These are phyloP conservation scores for Diaporthe capsici DNA, from an alignment of 2,329 filamentous ascomycete species.

Conservation along the genomic window DNA sequence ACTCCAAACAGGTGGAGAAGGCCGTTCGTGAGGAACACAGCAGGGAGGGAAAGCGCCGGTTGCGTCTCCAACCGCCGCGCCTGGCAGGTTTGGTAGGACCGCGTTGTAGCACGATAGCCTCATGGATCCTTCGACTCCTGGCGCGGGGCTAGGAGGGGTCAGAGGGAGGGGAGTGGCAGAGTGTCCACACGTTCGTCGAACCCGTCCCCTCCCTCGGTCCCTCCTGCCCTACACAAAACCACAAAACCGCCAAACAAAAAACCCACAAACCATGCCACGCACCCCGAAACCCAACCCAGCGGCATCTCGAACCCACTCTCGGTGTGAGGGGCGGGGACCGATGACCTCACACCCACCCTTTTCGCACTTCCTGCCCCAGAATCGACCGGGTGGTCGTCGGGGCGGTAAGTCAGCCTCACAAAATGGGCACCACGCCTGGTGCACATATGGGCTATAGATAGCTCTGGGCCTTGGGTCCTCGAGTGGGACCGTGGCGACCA, in stretches of 20 bases:
- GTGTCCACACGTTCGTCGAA: slow-evolving; percentile 11
- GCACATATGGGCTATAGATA: slow-evolving; percentile 19
- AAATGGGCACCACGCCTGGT: background rate
- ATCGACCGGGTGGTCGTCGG: background rate
- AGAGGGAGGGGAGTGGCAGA: background rate
- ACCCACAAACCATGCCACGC: slow-evolving; percentile 7
- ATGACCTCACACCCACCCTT: slow-evolving; percentile 21
- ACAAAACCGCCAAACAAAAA: background rate
- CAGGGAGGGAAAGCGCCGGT: background rate
- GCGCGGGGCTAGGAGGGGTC: slow-evolving; percentile 3
- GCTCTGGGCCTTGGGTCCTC: background rate
- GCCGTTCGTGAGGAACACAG: background rate
- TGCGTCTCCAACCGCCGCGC: slow-evolving; percentile 14
- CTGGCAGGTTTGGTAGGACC: slow-evolving; percentile 9
- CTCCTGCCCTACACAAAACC: slow-evolving; percentile 7
- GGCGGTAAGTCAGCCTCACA: slow-evolving; percentile 28
- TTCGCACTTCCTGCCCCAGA: background rate
- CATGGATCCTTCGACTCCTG: slow-evolving; percentile 7
- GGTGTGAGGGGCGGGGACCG: slow-evolving; percentile 1
- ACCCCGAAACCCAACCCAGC: slow-evolving; percentile 22
- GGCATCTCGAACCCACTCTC: slow-evolving; percentile 20
- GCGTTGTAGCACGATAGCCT: slow-evolving; percentile 17
- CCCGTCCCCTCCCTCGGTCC: background rate
- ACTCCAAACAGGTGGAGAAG: slow-evolving; percentile 16
- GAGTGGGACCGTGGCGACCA: slow-evolving; percentile 1